Conservation (phyloP, 2,329 filamentous ascomycete genomes). For the Penicillium capsulatum region DNA sequence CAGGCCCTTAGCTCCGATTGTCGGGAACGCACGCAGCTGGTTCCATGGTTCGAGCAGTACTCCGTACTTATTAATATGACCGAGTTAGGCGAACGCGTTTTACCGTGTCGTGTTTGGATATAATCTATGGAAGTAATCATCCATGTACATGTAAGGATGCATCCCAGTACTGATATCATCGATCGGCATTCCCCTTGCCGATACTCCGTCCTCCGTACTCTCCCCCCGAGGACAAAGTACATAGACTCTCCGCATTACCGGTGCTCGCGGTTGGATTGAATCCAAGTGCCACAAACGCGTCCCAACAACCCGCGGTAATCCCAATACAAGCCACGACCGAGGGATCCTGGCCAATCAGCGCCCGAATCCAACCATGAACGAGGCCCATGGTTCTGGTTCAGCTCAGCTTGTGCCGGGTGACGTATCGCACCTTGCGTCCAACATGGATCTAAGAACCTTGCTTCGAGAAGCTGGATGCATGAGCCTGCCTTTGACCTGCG, state of each 20-base stretch:
- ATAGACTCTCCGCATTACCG: no score
- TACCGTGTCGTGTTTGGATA: not conserved
- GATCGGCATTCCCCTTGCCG: no score
- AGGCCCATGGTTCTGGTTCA: slow-evolving; percentile 18
- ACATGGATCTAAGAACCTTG: slow-evolving; percentile 19
- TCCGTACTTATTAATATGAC: slow-evolving; percentile 16
- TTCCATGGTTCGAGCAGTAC: slow-evolving; percentile 16
- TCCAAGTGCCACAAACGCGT: no score
- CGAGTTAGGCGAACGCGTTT: slow-evolving; percentile 8
- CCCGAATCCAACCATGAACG: not conserved
- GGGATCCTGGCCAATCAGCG: slow-evolving; percentile 13
- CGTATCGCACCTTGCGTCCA: slow-evolving; percentile 13
- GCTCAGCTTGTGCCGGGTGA: slow-evolving; percentile 11
- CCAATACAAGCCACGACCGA: slow-evolving; percentile 14
- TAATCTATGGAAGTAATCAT: not conserved
- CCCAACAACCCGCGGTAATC: slow-evolving; percentile 9
- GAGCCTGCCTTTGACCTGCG: not conserved
- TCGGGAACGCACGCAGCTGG: slow-evolving; percentile 7
- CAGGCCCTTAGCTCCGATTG: slow-evolving; percentile 5
- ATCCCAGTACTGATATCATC: no score
- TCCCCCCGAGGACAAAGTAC: not conserved
- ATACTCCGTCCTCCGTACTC: no score
- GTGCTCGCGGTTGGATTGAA: no score
- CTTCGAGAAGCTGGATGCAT: slow-evolving; percentile 15
- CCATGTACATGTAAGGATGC: not conserved